Evolutionary conservation across 1,284 basidiomycete genomes (phyloP).

Genomic region (Mycena sp.): DNA sequence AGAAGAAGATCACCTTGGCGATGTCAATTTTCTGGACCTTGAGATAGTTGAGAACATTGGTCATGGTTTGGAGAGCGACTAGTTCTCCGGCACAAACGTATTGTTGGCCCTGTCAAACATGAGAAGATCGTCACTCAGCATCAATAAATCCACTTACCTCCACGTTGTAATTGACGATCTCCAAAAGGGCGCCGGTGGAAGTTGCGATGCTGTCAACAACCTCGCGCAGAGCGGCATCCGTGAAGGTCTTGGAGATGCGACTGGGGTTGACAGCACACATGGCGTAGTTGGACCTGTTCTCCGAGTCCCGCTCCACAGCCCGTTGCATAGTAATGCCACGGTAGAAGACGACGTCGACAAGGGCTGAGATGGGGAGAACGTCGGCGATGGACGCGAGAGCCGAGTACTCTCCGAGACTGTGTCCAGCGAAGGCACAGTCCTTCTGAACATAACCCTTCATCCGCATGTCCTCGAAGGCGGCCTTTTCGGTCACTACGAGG

Average conservation of each 20-base stretch:
- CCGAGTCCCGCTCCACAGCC: conserved; percentile 92
- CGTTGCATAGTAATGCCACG: conserved; percentile 99
- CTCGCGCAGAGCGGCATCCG: conserved; percentile 91
- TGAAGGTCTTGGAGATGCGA: conserved; percentile 94
- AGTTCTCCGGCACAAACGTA: conserved; percentile 98
- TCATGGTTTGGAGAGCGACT: conserved; percentile 91
- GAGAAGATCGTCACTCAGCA: conserved; percentile 5
- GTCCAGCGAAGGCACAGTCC: conserved; percentile 94
- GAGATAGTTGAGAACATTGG: conserved; percentile 96
- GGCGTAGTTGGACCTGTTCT: conserved; percentile 95
- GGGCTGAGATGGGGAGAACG: conserved; percentile 93
- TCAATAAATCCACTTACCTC: conserved; percentile 65
- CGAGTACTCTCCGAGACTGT: conserved; percentile 98
- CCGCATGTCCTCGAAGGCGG: conserved; percentile 98
- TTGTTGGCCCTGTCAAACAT: conserved; percentile 82
- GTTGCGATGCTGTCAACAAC: conserved; percentile 92
- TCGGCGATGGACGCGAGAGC: conserved; percentile 97
- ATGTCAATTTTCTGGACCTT: conserved; percentile 98
- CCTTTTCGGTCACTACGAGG: conserved; percentile 96
- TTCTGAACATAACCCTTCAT: conserved; percentile 94
- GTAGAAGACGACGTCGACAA: conserved; percentile 99
- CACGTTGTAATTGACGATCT: conserved; percentile 99
- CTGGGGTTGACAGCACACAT: conserved; percentile 99
- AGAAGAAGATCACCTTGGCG: conserved; percentile 71
- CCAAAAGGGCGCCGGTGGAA: conserved; percentile 83